Conservation (phyloP, 768 basidiomycete genomes). For the Termitomyces titanicus region DNA sequence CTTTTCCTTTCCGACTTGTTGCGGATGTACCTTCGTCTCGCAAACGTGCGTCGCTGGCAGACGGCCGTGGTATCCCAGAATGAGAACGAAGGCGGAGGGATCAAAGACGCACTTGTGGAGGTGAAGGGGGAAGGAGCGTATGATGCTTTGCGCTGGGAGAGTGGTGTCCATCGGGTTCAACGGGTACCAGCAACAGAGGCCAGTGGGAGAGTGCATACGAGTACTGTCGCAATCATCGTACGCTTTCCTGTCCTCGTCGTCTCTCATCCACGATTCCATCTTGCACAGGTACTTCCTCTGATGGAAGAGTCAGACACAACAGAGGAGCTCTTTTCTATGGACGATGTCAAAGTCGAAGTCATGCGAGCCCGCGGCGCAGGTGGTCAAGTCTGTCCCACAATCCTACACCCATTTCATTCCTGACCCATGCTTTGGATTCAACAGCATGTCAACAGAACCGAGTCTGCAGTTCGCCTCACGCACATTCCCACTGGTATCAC, state of each 20-base stretch:
- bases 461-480: slow-evolving; percentile 93
- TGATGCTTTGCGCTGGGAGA: slow-evolving; percentile 83
- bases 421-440: background rate
- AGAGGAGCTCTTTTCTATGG: slow-evolving; percentile 73
- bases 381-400: slow-evolving; percentile 63
- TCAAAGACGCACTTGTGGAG: slow-evolving; percentile 78
- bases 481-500: slow-evolving; percentile 91
- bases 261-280: background rate
- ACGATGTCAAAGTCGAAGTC: slow-evolving; percentile 87
- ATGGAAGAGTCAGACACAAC: slow-evolving; percentile 59
- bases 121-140: slow-evolving; percentile 76
- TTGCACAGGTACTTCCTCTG: slow-evolving; percentile 73
- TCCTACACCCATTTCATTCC: background rate
- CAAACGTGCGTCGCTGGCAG: slow-evolving; percentile 57
- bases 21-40: slow-evolving; percentile 76
- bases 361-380: slow-evolving; percentile 98
- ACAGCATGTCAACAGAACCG: slow-evolving; percentile 97
- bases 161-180: slow-evolving; percentile 95
- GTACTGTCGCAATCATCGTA: slow-evolving; percentile 85
- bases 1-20: slow-evolving; percentile 77
- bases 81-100: slow-evolving; percentile 57
- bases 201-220: slow-evolving; percentile 87
- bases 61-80: slow-evolving; percentile 56
- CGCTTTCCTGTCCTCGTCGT: slow-evolving; percentile 22
- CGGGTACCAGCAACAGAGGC: slow-evolving; percentile 89